A percentile compares a stretch with the other conserved stretches of the same genome.
Evolutionary conservation across 2,329 filamentous ascomycete genomes (phyloP).

Genomic region (Paecilomyces formosus): DNA sequence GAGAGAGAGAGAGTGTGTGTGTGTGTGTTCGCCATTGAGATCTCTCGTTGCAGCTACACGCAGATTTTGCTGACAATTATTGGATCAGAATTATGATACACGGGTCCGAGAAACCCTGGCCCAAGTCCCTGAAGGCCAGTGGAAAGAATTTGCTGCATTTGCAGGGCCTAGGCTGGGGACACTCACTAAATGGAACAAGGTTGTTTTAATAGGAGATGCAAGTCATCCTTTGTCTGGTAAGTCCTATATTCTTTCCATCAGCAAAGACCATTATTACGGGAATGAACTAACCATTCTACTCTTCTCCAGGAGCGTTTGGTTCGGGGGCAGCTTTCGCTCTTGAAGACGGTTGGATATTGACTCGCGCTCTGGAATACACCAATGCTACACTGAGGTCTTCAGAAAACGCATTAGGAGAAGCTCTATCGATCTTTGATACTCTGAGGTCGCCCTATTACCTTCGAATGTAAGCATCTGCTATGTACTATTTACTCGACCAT

Average conservation of each 20-base stretch:
- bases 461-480: slow-evolving; percentile 20
- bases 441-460: slow-evolving; percentile 33
- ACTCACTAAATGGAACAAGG: slow-evolving; percentile 35
- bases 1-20: too few relatives aligned
- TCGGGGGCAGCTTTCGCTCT: slow-evolving; percentile 27
- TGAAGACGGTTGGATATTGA: slow-evolving; percentile 38
- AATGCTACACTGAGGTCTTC: slow-evolving; percentile 1
- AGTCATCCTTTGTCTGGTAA: slow-evolving; percentile 47
- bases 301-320: slow-evolving; percentile 30
- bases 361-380: slow-evolving; percentile 21
- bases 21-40: not conserved
- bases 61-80: not conserved
- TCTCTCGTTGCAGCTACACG: not conserved
- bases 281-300: not conserved
- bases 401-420: slow-evolving; percentile 14
- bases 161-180: slow-evolving; percentile 37
- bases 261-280: too few relatives aligned
- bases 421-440: slow-evolving; percentile 27
- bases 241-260: not conserved
- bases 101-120: slow-evolving; percentile 33
- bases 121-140: slow-evolving; percentile 30
- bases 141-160: slow-evolving; percentile 44
- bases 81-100: slow-evolving; percentile 32
- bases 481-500: not conserved
- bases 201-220: slow-evolving; percentile 49